Evolutionary conservation across 495 filamentous ascomycete species (phyloP).

Genomic region (Neurospora hispaniola): DNA sequence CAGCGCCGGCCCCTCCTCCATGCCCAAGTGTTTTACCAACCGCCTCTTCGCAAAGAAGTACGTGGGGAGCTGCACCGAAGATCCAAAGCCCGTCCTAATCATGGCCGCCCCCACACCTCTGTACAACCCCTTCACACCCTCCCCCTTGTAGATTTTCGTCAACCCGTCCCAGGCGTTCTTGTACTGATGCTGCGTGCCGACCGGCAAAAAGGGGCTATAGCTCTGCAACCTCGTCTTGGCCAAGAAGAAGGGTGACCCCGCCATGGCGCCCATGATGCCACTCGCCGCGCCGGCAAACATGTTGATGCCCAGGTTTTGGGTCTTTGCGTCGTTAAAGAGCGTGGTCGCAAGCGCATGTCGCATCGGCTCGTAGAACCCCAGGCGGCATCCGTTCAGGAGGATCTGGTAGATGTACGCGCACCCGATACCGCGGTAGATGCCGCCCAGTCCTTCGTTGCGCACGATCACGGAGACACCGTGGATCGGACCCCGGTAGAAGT

Average conservation of each 20-base stretch:
- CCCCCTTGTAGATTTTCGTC: slow-evolving; percentile 59
- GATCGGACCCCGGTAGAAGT: slow-evolving; percentile 83
- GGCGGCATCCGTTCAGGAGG: slow-evolving; percentile 86
- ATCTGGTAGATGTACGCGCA: slow-evolving; percentile 97
- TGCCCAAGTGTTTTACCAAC: slow-evolving; percentile 66
- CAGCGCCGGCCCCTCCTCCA: slow-evolving; percentile 83
- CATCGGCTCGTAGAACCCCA: slow-evolving; percentile 97
- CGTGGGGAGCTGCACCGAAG: slow-evolving; percentile 89
- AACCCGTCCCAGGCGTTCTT: slow-evolving; percentile 76
- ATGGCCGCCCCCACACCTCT: slow-evolving; percentile 89
- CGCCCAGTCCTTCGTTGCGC: slow-evolving; percentile 78
- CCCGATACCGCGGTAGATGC: slow-evolving; percentile 81
- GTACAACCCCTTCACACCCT: slow-evolving; percentile 77
- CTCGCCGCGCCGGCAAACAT: slow-evolving; percentile 82
- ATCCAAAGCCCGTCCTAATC: slow-evolving; percentile 92
- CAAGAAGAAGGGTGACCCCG: slow-evolving; percentile 95
- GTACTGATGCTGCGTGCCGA: slow-evolving; percentile 93
- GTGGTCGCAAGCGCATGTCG: slow-evolving; percentile 51
- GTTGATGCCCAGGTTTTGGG: slow-evolving; percentile 81
- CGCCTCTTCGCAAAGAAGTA: slow-evolving; percentile 96
- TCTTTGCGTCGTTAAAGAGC: slow-evolving; percentile 57
- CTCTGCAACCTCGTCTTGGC: slow-evolving; percentile 95
- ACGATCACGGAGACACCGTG: slow-evolving; percentile 88
- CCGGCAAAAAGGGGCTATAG: slow-evolving; percentile 85
- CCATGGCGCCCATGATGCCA: slow-evolving; percentile 80